Conservation (phyloP, 495 filamentous ascomycete species). For the Hypoxylon fragiforme region DNA sequence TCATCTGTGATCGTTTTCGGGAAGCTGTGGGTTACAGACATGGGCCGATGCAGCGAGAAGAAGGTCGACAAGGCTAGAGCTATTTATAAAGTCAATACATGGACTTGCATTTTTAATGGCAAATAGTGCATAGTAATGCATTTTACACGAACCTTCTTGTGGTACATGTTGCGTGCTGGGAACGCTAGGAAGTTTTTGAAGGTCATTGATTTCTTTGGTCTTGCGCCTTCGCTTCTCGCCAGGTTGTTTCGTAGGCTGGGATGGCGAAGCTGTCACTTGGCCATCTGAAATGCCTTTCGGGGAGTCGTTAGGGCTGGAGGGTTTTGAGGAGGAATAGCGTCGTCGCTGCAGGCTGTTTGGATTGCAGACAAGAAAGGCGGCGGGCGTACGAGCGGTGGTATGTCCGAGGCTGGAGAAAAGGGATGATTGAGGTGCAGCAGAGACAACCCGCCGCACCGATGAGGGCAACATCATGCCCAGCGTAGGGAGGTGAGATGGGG, state of each 20-base stretch:
- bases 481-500: constrained; percentile 17
- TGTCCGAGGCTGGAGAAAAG: constrained; percentile 44
- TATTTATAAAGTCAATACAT: constrained; percentile 43
- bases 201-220: constrained; percentile 41
- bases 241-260: constrained; percentile 41
- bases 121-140: neutral
- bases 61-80: constrained; percentile 87
- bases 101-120: neutral
- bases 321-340: constrained; percentile 61
- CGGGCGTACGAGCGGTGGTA: constrained; percentile 40
- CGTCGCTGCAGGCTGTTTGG: constrained; percentile 46
- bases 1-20: constrained; percentile 71
- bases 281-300: constrained; percentile 50
- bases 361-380: constrained; percentile 44
- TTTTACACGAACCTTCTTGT: constrained; percentile 62
- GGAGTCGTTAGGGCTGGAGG: constrained; percentile 57
- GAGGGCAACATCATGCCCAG: constrained; percentile 54
- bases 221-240: constrained; percentile 54
- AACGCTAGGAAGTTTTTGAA: constrained; percentile 71
- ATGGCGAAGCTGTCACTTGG: constrained; percentile 44
- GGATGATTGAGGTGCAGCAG: constrained; percentile 47
- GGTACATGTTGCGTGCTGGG: constrained; percentile 80
- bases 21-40: constrained; percentile 80
- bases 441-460: constrained; percentile 53
- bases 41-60: constrained; percentile 93